Base-by-base conservation (phyloP, 768 basidiomycete species). In the Kwoniella newhampshirensis region DNA sequence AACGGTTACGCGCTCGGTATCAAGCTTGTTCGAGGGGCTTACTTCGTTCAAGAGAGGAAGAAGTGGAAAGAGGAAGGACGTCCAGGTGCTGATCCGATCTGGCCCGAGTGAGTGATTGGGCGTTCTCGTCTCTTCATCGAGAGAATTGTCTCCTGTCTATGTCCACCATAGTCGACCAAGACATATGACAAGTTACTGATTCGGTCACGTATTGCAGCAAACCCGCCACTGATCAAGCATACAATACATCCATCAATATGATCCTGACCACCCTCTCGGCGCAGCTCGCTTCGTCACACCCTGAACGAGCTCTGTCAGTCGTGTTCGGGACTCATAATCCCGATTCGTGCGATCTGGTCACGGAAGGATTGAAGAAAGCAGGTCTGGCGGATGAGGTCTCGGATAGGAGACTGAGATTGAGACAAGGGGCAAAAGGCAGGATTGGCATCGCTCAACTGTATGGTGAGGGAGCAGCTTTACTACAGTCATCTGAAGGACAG, bases 21-120 rank as follows among this genome's bases (percentile, higher is more conserved):
- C 53, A 97, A 96, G 76, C 86, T 97, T 45, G 92, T 96, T 27
- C 84, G 92, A 21, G 92, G 92, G 0, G 92, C 92, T 2, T 97
- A 97, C 75, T 89, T 92, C 68, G 81, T 84, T 0, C 83, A 87
- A 55, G 92, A 96, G 69, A 42, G 68, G 20, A 62, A 71, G 49
- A 68, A 67, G 55, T 76, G 75, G 75, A 63, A 60, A 39, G 51
- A 66, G 12, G 75, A 76, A 30, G 64, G 64, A 15, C 51, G 73
- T 43, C 48, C 54, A 1, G 75, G 75, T 30, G 52, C 67, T 23
- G 75, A 73, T 51, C 75, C 75, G 5, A 71, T 76, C 44, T 74
- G 73, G 73, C 57, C 62, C 27, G 66, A 68, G 73, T 75, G 62
- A 62, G 73, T 64, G 12, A 15, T 4, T 13, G 11, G 17, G 12